Evolutionary conservation across 257 asterid genomes (phyloP).

Genomic region (Plantago elongata): DNA sequence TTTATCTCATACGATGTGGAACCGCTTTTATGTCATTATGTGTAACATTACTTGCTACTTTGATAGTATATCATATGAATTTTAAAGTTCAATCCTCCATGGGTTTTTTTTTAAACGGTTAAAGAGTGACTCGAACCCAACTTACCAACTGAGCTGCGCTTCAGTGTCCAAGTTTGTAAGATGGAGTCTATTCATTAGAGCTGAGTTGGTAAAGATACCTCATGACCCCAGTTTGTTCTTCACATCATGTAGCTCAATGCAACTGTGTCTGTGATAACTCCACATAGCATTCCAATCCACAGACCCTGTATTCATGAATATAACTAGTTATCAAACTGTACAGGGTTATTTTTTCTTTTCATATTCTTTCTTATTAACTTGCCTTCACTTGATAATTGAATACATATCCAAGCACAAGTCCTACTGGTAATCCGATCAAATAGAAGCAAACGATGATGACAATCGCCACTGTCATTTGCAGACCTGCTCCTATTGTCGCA

Average conservation of each 20-base stretch:
- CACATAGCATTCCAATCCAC: constrained; percentile 13
- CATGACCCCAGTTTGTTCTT: constrained; percentile 6
- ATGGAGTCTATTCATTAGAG: not conserved
- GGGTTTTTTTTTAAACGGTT: too few species aligned
- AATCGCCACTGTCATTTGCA: constrained; percentile 11
- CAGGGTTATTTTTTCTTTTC: too few species aligned
- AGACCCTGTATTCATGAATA: not conserved
- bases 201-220: not conserved
- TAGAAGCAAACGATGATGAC: constrained; percentile 9
- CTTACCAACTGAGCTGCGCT: too few species aligned
- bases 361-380: too few species aligned
- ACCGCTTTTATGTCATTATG: too few species aligned
- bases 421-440: constrained; percentile 11
- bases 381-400: constrained; percentile 7
- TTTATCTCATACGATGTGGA: too few species aligned
- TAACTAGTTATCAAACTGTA: not conserved
- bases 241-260: constrained; percentile 10
- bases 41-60: too few species aligned
- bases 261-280: constrained; percentile 6
- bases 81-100: too few species aligned
- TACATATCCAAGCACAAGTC: constrained; percentile 15
- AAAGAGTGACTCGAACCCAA: too few species aligned
- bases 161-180: constrained; percentile 1
- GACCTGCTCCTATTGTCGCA: constrained; percentile 6
- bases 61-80: too few species aligned